These are phyloP conservation scores for Arabis hirsuta DNA, from an alignment of 345 rosid genomes.

Conservation along the genomic window DNA sequence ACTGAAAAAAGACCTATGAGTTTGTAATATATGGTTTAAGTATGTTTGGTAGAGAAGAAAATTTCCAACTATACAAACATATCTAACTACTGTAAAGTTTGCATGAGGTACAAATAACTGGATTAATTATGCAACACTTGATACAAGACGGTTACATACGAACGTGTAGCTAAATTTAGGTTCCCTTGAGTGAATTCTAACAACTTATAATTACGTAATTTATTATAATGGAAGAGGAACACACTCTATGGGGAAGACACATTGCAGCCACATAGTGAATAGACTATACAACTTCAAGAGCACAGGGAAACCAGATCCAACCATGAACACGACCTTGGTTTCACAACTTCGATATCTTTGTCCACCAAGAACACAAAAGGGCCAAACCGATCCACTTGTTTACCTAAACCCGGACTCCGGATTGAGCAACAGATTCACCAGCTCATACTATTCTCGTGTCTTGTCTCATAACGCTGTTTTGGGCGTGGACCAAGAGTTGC, in stretches of 20 bases:
- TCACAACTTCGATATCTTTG: constrained; percentile 50
- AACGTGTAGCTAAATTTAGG: neutral
- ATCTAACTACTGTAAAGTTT: neutral
- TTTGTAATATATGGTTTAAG: neutral
- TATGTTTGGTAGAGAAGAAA: neutral
- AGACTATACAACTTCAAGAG: constrained; percentile 64
- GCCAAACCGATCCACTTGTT: constrained; percentile 59
- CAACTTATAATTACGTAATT: neutral
- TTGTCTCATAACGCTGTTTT: constrained; percentile 53
- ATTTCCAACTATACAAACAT: neutral
- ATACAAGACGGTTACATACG: too few species aligned
- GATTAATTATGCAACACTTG: neutral
- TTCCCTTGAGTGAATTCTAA: neutral
- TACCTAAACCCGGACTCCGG: constrained; percentile 64
- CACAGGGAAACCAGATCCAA: constrained; percentile 61
- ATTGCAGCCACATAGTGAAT: constrained; percentile 53
- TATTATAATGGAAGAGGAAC: constrained; percentile 51
- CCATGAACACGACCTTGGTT: constrained; percentile 50
- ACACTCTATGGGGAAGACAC: constrained; percentile 66
- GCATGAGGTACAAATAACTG: neutral
- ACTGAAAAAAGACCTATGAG: too few species aligned
- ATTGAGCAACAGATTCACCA: constrained; percentile 51
- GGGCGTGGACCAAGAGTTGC: constrained; percentile 74
- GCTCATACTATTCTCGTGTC: constrained; percentile 61
- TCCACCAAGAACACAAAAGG: constrained; percentile 55